These are phyloP conservation scores for Micractinium sp. DNA, from an alignment of 139 green algal genomes.

Conservation along the genomic window DNA sequence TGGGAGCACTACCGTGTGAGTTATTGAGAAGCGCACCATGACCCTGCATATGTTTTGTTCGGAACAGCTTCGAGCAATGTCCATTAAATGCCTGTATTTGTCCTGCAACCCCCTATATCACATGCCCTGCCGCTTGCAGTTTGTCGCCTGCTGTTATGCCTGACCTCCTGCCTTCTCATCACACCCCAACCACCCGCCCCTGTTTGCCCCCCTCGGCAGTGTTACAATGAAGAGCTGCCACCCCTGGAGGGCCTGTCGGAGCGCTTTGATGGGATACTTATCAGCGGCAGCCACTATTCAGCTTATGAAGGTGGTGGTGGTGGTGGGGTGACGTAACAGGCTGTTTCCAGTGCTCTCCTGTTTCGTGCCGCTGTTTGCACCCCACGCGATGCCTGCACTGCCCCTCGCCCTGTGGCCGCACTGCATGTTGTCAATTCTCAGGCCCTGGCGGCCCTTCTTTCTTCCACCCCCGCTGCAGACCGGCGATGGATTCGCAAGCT, in stretches of 20 bases:
- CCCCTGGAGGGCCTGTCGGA: not conserved
- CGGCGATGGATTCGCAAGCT: not conserved
- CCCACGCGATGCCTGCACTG: no score
- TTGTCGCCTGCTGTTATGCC: not conserved
- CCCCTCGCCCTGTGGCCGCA: not conserved
- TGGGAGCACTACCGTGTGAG: not conserved
- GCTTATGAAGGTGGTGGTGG: not conserved
- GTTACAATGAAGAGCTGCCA: not conserved
- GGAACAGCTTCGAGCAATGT: not conserved
- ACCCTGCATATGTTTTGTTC: not conserved
- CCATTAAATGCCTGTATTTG: not conserved
- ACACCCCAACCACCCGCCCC: not conserved
- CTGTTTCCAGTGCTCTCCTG: not conserved
- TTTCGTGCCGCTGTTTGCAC: not conserved
- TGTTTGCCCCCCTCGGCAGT: not conserved
- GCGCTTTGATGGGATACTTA: not conserved
- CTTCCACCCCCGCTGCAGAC: not conserved
- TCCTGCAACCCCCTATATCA: no score
- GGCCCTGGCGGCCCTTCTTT: not conserved
- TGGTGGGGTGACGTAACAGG: not conserved
- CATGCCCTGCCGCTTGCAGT: not conserved
- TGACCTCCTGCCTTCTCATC: not conserved
- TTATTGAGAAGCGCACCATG: no score
- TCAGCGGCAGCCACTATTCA: not conserved
- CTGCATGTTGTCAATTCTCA: not conserved